Evolutionary conservation across 495 filamentous ascomycete genomes (phyloP).

Genomic region (Patellaria atrata): DNA sequence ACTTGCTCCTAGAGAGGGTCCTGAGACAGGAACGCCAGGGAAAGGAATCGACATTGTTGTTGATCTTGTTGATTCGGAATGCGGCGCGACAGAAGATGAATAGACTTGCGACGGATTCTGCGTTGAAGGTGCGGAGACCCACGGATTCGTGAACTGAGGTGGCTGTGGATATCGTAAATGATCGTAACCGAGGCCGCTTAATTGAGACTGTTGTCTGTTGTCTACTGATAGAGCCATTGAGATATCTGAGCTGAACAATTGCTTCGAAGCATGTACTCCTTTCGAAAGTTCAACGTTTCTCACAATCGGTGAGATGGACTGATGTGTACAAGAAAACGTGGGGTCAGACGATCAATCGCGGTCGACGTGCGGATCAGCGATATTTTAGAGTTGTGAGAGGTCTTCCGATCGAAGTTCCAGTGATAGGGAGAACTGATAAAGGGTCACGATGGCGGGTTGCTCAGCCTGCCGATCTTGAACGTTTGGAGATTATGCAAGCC

Average conservation of each 20-base stretch:
- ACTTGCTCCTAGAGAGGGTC: constrained; percentile 53
- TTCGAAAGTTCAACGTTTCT: background rate
- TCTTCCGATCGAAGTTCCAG: constrained; percentile 13
- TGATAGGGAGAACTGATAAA: constrained; percentile 13
- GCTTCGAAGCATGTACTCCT: background rate
- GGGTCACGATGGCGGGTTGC: constrained; percentile 18
- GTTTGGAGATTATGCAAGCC: too few relatives aligned
- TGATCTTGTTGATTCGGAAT: constrained; percentile 33
- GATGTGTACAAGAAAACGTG: constrained; percentile 22
- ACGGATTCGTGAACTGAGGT: constrained; percentile 91
- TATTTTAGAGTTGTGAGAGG: constrained; percentile 15
- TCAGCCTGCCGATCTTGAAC: too few relatives aligned
- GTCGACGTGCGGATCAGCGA: constrained; percentile 18
- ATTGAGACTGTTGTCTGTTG: constrained; percentile 65
- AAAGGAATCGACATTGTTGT: constrained; percentile 59
- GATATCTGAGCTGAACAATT: constrained; percentile 10
- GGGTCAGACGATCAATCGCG: constrained; percentile 19
- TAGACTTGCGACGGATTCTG: constrained; percentile 41
- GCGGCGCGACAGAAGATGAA: constrained; percentile 44
- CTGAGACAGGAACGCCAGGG: constrained; percentile 53
- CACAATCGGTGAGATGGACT: constrained; percentile 11
- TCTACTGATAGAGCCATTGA: constrained; percentile 81
- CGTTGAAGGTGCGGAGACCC: constrained; percentile 50
- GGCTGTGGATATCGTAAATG: constrained; percentile 58
- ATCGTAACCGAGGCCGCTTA: constrained; percentile 63